phyloP scores from a whole-genome alignment of 805 yeast genomes.

The Komagataella pastoris region DNA sequence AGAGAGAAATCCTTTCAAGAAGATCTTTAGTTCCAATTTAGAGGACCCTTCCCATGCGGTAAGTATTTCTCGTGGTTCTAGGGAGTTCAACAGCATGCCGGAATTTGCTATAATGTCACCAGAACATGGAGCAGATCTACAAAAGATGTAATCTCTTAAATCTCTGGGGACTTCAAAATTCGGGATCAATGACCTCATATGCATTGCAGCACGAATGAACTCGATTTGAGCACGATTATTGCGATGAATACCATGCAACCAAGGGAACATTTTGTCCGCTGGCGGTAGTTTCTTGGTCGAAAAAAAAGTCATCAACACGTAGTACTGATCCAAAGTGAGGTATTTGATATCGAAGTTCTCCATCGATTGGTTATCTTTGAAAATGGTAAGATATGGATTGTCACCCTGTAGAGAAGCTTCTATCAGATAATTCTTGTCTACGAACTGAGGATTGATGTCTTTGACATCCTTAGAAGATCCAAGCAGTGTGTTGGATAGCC shows the following conservation, averaged over 20 bases:
- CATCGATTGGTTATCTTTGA: not conserved
- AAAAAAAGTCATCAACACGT: not conserved
- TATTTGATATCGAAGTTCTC: not conserved
- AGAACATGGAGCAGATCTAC: slow-evolving; percentile 15
- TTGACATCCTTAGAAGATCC: not conserved
- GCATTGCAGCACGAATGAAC: slow-evolving; percentile 14
- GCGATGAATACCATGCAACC: slow-evolving; percentile 73
- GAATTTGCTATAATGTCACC: slow-evolving; percentile 21
- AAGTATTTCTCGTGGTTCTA: slow-evolving; percentile 39
- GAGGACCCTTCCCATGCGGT: slow-evolving; percentile 28
- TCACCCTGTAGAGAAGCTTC: not conserved
- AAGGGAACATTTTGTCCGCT: slow-evolving; percentile 66
- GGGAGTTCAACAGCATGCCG: slow-evolving; percentile 40
- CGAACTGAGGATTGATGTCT: not conserved
- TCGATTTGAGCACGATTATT: slow-evolving; percentile 40
- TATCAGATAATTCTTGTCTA: not conserved
- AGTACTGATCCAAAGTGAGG: not conserved
- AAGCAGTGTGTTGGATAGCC: not conserved
- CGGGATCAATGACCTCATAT: slow-evolving; percentile 7
- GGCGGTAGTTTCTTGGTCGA: slow-evolving; percentile 30
- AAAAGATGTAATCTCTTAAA: slow-evolving; percentile 14
- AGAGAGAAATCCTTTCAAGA: slow-evolving; percentile 7
- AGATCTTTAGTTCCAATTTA: slow-evolving; percentile 10
- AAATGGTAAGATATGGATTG: not conserved
- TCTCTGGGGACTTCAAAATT: slow-evolving; percentile 9